Evolutionary conservation across 441 rosid species (phyloP).

Genomic region (Brassica balearica): DNA sequence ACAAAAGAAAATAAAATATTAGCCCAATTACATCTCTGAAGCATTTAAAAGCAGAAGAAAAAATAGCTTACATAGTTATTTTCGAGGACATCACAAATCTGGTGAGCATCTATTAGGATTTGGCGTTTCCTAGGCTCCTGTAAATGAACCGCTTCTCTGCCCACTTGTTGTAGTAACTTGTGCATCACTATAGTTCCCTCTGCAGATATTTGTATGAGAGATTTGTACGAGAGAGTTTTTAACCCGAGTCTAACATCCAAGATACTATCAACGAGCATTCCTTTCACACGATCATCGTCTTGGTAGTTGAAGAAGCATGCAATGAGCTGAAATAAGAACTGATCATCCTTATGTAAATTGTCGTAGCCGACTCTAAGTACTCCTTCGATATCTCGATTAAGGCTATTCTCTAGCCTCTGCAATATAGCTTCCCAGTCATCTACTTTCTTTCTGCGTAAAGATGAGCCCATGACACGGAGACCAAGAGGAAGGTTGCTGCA

Average conservation of each 20-base stretch:
- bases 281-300: neutral
- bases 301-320: conserved; percentile 21
- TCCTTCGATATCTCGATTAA: neutral
- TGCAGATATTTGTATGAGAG: neutral
- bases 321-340: neutral
- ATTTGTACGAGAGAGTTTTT: neutral
- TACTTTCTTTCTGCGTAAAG: neutral
- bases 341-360: neutral
- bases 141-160: neutral
- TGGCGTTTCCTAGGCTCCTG: conserved; percentile 5
- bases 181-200: conserved; percentile 4
- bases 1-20: neutral
- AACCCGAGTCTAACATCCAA: conserved; percentile 2
- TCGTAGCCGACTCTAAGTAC: conserved; percentile 19
- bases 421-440: conserved; percentile 28
- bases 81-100: conserved; percentile 18
- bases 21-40: neutral
- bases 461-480: conserved; percentile 33
- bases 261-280: neutral
- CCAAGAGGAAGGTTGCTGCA: conserved; percentile 40
- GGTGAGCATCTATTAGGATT: neutral
- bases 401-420: conserved; percentile 2
- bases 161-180: conserved; percentile 31
- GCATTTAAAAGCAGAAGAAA: neutral
- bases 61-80: conserved; percentile 7